Base-by-base conservation (phyloP, 2,329 filamentous ascomycete species). In the Penicillium sp. region DNA sequence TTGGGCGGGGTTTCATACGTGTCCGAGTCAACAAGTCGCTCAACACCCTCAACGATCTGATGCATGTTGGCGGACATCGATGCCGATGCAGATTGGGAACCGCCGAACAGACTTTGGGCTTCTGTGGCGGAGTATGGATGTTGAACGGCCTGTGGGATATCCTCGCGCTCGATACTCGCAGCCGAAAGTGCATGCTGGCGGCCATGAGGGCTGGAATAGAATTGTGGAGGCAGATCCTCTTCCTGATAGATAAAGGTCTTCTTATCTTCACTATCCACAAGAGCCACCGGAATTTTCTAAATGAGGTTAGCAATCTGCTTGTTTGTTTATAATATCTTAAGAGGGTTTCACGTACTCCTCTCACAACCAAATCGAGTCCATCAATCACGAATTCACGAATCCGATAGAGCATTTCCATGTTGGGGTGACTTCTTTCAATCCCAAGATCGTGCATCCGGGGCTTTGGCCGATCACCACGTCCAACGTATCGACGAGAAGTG, bases 351-450 rank as follows among this genome's bases (percentile, higher is more conserved):
- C 75, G 50, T 58, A 60, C 34, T 77, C 46, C 73, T 61, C 80
- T 78, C 53, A 81, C 75, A n/a, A 82, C 81, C 29, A 88, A 72
- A 52, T 82, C 74, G 38, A 87, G 74, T 3, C 84, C 87, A 69
- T 86, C 84, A 47, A 84, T 79, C 8, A 89, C 75, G 33, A 89
- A 78, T 58, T 87, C 84, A 53, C 82, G 81, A 53, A 89, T 80
- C 40, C 87, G 81, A 67, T 84, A 83, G n/a, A 87, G 78, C 82
- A 87, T 87, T 70, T 90, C 87, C 34, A 84, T 77, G 54, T 86
- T 84, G 0, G 81, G 78, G 56, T 85, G 81, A 52, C 81, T 79
- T 54, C 82, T 78, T 58, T 82, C 77, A 33, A 84, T 72, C 10
- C 73, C 74, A 33, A 67, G 67, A 58, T 85, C 82, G 11, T 78